These are phyloP conservation scores for Trichoderma asperellum DNA, from an alignment of 2,329 filamentous ascomycete genomes.

Conservation along the genomic window DNA sequence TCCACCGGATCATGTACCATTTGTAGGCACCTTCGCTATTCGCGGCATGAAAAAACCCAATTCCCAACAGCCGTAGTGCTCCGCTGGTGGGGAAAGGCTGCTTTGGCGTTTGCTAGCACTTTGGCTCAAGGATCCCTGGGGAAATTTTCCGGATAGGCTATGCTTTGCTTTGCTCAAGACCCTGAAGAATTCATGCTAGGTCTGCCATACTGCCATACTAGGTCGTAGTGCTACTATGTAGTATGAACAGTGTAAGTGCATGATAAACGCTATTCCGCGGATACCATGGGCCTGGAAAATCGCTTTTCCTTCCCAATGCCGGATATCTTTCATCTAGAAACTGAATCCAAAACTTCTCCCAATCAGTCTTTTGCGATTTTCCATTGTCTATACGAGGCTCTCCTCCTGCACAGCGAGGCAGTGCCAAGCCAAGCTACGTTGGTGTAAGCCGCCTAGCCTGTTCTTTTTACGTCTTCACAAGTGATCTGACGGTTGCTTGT, in stretches of 20 bases:
- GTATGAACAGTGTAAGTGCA: not conserved
- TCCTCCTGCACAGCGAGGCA: not conserved
- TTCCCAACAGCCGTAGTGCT: slow-evolving; percentile 15
- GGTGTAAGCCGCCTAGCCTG: slow-evolving; percentile 4
- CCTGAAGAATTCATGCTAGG: slow-evolving; percentile 1
- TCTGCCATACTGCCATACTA: no score
- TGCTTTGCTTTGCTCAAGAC: not conserved
- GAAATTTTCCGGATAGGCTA: slow-evolving; percentile 24
- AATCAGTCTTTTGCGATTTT: not conserved
- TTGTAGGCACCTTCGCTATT: slow-evolving; percentile 14
- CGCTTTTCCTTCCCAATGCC: not conserved
- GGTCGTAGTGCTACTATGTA: not conserved
- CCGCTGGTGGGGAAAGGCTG: slow-evolving; percentile 10
- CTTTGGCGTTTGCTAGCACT: slow-evolving; percentile 20
- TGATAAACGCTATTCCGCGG: not conserved
- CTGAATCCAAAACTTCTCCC: not conserved
- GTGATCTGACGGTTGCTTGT: not conserved
- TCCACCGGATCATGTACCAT: slow-evolving; percentile 11
- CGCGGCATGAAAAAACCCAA: slow-evolving; percentile 25
- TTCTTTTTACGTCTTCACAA: slow-evolving; percentile 2
- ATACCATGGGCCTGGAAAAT: not conserved
- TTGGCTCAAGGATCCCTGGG: slow-evolving; percentile 19
- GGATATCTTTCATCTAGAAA: not conserved
- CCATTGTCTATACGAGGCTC: not conserved
- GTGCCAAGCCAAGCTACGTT: slow-evolving; percentile 10